phyloP scores from a whole-genome alignment of 768 basidiomycete species.

The Lyophyllum decastes region DNA sequence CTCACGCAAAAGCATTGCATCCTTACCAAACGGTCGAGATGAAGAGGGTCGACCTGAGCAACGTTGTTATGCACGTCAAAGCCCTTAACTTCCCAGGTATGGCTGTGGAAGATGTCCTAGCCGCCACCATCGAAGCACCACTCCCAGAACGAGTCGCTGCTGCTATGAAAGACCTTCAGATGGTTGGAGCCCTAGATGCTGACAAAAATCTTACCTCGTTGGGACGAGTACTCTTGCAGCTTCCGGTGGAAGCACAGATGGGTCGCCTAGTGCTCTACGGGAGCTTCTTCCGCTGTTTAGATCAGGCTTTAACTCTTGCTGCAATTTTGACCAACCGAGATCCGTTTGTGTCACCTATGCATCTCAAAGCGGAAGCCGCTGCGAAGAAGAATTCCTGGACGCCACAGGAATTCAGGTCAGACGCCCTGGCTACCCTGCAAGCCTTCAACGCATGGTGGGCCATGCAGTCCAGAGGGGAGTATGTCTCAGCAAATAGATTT shows the following conservation, averaged over 20 bases:
- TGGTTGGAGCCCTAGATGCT: slow-evolving; percentile 85
- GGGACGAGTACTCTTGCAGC: slow-evolving; percentile 83
- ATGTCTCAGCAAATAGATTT: slow-evolving; percentile 69
- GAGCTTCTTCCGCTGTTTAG: slow-evolving; percentile 90
- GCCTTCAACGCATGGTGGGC: slow-evolving; percentile 86
- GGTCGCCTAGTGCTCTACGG: slow-evolving; percentile 90
- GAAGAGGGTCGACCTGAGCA: slow-evolving; percentile 87
- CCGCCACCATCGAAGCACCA: slow-evolving; percentile 88
- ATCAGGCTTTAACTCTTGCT: slow-evolving; percentile 86
- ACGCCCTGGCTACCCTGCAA: slow-evolving; percentile 73
- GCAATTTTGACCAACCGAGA: slow-evolving; percentile 89
- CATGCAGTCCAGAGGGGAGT: slow-evolving; percentile 67
- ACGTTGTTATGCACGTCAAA: slow-evolving; percentile 96
- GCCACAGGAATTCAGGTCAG: slow-evolving; percentile 79
- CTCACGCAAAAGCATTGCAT: slow-evolving; percentile 59
- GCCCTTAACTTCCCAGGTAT: slow-evolving; percentile 87
- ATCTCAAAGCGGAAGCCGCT: slow-evolving; percentile 69
- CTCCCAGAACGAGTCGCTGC: slow-evolving; percentile 70
- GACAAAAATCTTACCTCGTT: slow-evolving; percentile 81
- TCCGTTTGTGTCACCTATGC: slow-evolving; percentile 84
- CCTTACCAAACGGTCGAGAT: slow-evolving; percentile 93
- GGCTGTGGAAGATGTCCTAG: slow-evolving; percentile 85
- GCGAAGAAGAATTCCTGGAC: slow-evolving; percentile 79
- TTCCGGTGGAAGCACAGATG: slow-evolving; percentile 89
- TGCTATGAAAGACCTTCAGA: slow-evolving; percentile 77